phyloP scores from a whole-genome alignment of 371 early-diverging fungal species.

The Mycotypha africana region DNA sequence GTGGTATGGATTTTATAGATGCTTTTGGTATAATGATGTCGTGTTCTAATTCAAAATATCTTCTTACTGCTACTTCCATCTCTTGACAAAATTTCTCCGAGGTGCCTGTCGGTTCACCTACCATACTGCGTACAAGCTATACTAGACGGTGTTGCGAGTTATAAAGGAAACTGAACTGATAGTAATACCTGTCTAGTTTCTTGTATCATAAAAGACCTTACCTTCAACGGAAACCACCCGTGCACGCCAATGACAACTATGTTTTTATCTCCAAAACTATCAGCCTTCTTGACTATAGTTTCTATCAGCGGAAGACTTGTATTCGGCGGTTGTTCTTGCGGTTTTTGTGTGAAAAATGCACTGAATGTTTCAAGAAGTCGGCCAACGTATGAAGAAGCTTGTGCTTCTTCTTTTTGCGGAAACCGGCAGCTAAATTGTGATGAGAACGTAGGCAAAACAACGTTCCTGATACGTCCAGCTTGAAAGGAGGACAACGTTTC shows the following conservation, averaged over 20 bases:
- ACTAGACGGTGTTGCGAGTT: no score
- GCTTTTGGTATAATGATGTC: conserved; percentile 51
- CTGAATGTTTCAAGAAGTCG: no score
- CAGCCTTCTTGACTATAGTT: no score
- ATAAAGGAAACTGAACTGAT: no score
- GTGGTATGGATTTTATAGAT: conserved; percentile 73
- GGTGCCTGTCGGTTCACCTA: conserved; percentile 93
- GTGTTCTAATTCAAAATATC: conserved; percentile 56
- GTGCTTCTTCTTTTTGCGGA: background rate
- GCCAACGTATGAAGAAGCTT: no score
- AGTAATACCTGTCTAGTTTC: background rate
- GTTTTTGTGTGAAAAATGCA: no score
- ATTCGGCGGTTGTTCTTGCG: no score
- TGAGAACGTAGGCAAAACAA: conserved; percentile 20
- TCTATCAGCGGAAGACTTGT: no score
- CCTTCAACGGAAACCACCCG: conserved; percentile 86
- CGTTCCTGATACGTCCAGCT: conserved; percentile 4
- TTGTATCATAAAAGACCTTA: no score
- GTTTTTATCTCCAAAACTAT: conserved; percentile 28
- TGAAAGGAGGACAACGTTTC: conserved; percentile 2
- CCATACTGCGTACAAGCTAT: conserved; percentile 65
- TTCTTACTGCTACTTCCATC: conserved; percentile 64
- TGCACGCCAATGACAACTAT: conserved; percentile 79
- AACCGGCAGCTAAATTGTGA: conserved; percentile 10
- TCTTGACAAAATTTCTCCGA: conserved; percentile 83